These are phyloP conservation scores for Globisporangium paroecandrum DNA, from an alignment of 352 stramenopile species.

Conservation along the genomic window DNA sequence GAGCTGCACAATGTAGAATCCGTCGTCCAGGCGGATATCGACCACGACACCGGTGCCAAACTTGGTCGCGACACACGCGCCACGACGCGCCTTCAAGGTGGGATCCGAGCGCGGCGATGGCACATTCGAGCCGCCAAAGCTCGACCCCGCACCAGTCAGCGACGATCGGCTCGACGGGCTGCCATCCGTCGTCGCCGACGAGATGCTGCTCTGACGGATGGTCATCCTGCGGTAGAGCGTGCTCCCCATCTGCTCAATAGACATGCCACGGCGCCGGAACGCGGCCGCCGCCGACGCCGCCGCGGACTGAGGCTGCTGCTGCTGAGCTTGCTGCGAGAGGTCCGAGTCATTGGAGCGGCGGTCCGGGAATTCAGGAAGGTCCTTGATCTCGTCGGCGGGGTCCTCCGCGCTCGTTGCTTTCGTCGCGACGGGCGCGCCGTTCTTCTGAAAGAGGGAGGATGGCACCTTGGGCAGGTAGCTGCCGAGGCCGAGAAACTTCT, in stretches of 20 bases:
- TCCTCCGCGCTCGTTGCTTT: neutral
- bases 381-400: slow-evolving; percentile 32
- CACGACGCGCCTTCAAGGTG: slow-evolving; percentile 42
- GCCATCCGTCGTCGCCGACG: slow-evolving; percentile 20
- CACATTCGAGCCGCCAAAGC: slow-evolving; percentile 12
- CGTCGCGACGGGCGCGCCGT: neutral
- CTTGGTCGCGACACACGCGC: slow-evolving; percentile 66
- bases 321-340: neutral
- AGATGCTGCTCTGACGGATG: slow-evolving; percentile 39
- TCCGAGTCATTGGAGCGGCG: slow-evolving; percentile 11
- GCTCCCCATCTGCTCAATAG: slow-evolving; percentile 50
- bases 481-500: slow-evolving; percentile 46
- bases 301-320: slow-evolving; percentile 25
- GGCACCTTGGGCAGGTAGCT: slow-evolving; percentile 64
- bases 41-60: slow-evolving; percentile 76
- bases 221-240: slow-evolving; percentile 55
- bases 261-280: slow-evolving; percentile 43
- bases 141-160: slow-evolving; percentile 21
- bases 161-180: slow-evolving; percentile 20
- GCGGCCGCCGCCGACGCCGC: slow-evolving; percentile 25
- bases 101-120: slow-evolving; percentile 32
- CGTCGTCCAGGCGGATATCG: slow-evolving; percentile 64
- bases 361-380: slow-evolving; percentile 40
- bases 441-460: slow-evolving; percentile 43
- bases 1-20: slow-evolving; percentile 74